These are phyloP conservation scores for Coffea canephora DNA, from an alignment of 257 asterid genomes.

Conservation along the genomic window DNA sequence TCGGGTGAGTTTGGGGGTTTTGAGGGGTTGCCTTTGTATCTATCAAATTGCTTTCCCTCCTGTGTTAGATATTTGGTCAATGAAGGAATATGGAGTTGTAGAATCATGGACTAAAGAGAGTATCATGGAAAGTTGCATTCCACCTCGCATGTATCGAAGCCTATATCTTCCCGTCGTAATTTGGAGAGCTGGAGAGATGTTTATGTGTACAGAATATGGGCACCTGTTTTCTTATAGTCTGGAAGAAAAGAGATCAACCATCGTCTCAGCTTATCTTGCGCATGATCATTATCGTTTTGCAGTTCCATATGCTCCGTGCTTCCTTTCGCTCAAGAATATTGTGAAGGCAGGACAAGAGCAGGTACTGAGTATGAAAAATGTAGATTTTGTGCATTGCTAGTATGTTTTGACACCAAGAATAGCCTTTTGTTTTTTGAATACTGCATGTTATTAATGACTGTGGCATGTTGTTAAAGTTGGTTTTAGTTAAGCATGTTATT, in stretches of 20 bases:
- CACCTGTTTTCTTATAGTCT: neutral
- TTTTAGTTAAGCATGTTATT: too few relatives aligned
- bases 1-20: neutral
- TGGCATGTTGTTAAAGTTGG: too few relatives aligned
- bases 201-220: neutral
- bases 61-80: neutral
- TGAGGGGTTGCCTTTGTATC: conserved; percentile 5
- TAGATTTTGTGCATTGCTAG: neutral
- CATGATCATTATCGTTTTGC: neutral
- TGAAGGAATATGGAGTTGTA: conserved; percentile 7
- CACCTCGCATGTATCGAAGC: neutral
- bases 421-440: too few relatives aligned
- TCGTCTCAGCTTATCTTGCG: neutral
- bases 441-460: too few relatives aligned
- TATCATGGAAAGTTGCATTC: neutral
- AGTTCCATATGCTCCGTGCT: conserved; percentile 7
- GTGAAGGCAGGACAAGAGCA: neutral
- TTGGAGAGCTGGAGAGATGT: neutral
- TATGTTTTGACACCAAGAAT: too few relatives aligned
- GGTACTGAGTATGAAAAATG: neutral
- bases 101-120: conserved; percentile 1
- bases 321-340: neutral
- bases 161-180: neutral
- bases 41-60: neutral
- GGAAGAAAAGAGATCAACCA: neutral